Evolutionary conservation across 2,329 filamentous ascomycete species (phyloP).

Genomic region (Phyllosticta citriasiana): DNA sequence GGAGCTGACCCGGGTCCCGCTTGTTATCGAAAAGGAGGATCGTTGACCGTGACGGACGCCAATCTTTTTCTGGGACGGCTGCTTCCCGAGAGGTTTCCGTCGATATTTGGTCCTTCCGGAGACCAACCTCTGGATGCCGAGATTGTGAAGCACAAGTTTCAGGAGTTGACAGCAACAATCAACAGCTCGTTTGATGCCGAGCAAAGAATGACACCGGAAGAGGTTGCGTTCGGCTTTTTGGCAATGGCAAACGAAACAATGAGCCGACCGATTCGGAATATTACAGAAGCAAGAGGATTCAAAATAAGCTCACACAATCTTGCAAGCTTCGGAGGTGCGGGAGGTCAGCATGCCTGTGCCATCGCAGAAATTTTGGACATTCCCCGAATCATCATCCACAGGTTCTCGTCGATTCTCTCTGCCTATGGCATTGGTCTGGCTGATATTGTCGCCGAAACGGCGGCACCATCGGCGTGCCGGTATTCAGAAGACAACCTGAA

Average conservation of each 20-base stretch:
- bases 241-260: slow-evolving; percentile 22
- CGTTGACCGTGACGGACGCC: slow-evolving; percentile 26
- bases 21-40: slow-evolving; percentile 26
- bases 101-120: slow-evolving; percentile 24
- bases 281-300: slow-evolving; percentile 21
- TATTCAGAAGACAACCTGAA: slow-evolving; percentile 54
- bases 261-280: slow-evolving; percentile 20
- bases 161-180: slow-evolving; percentile 33
- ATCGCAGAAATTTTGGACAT: slow-evolving; percentile 37
- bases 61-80: slow-evolving; percentile 25
- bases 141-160: slow-evolving; percentile 31
- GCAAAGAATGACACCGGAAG: slow-evolving; percentile 19
- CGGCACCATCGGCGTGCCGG: slow-evolving; percentile 54
- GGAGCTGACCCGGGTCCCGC: slow-evolving; percentile 27
- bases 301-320: slow-evolving; percentile 17
- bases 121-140: slow-evolving; percentile 32
- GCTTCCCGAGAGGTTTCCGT: slow-evolving; percentile 21
- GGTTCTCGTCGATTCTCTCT: slow-evolving; percentile 38
- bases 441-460: slow-evolving; percentile 1
- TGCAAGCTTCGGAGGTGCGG: slow-evolving; percentile 23
- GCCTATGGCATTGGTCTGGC: slow-evolving; percentile 34
- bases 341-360: slow-evolving; percentile 33
- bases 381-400: slow-evolving; percentile 33
- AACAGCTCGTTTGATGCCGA: slow-evolving; percentile 27
- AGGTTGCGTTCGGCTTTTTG: slow-evolving; percentile 18